Evolutionary conservation across 176 grass and related monocot genomes (phyloP), one percentile per base, ranked within the genome.

Genomic region (Avena insularis): DNA sequence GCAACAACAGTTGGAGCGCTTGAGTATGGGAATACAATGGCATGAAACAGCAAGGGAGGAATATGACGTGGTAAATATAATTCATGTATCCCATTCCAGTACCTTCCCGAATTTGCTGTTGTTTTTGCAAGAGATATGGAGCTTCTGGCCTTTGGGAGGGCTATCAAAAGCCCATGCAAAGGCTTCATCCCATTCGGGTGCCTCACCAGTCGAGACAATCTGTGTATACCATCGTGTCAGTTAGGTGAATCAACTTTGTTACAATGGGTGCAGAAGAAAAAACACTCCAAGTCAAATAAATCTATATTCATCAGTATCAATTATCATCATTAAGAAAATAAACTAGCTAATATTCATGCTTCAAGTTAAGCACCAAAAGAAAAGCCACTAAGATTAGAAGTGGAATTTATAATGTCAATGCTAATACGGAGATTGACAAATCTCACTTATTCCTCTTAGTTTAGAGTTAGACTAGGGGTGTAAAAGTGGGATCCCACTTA

Each of bases 81-180:
- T 43, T 49, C 12, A 77, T 81, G 36, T 58, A n/a, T 29, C 33
- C 23, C 82, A 74, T 88, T 78, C 50, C 2, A 4, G 13, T 89
- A 99, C 97, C 97, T 99, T 99, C 85, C 97, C 97, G 9, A 99
- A 93, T 90, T 99, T 99, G 86, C 97, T 99, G 81, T 99, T 99
- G 79, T 99, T 99, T 87, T 93, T 99, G 97, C 97, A 99, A 14
- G 97, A 99, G 62, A 99, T 99, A 67, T 99, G 97, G 84, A 99
- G 92, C 79, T 99, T 99, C 88, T 99, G 97, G 46, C 97, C 97
- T 83, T 97, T 99, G 11, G 97, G 97, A 56, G 97, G 97, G 60
- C 92, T 99, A 70, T 99, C 97, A 71, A 99, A 99, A 80, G 92
- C 94, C 97, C 97, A 99, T 12, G 91, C 87, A 83, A 99, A 99